Percentiles rank a stretch among this genome's conserved stretches.
Conservation (phyloP, 1,284 basidiomycete genomes). For the Sanghuangporus baumii region DNA sequence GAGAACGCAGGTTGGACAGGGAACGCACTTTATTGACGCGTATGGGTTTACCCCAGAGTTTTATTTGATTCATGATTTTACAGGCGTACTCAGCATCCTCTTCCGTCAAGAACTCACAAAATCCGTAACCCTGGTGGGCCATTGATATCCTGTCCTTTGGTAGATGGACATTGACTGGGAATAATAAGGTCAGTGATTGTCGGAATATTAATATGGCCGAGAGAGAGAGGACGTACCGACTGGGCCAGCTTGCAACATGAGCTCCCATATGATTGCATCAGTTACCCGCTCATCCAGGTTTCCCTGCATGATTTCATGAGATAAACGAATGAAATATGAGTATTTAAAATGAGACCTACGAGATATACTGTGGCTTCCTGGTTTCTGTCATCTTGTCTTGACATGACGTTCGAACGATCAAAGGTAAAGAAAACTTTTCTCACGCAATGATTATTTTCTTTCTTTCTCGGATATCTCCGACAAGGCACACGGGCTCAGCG, state of each 20-base stretch:
- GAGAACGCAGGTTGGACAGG: background rate
- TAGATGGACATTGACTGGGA: constrained; percentile 89
- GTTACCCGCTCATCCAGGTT: constrained; percentile 94
- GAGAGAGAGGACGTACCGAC: constrained; percentile 61
- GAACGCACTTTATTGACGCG: constrained; percentile 91
- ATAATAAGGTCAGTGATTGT: background rate
- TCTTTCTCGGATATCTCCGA: too few relatives aligned
- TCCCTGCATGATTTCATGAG: constrained; percentile 48
- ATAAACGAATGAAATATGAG: background rate
- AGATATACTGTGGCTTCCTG: constrained; percentile 95
- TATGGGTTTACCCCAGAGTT: constrained; percentile 97
- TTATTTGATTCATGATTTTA: constrained; percentile 99
- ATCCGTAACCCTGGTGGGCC: constrained; percentile 97
- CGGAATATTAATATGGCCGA: background rate
- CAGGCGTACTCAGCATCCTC: constrained; percentile 99
- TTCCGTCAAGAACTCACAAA: constrained; percentile 98
- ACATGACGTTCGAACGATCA: too few relatives aligned
- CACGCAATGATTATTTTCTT: too few relatives aligned
- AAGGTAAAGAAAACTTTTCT: background rate
- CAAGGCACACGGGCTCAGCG: too few relatives aligned
- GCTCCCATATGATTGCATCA: constrained; percentile 95
- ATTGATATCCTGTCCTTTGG: constrained; percentile 99
- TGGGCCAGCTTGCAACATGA: constrained; percentile 98
- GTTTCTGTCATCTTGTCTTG: constrained; percentile 87
- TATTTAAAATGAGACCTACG: constrained; percentile 33